Base-by-base conservation (phyloP, 2,329 filamentous ascomycete species). In the Pseudogymnoascus destructans region DNA sequence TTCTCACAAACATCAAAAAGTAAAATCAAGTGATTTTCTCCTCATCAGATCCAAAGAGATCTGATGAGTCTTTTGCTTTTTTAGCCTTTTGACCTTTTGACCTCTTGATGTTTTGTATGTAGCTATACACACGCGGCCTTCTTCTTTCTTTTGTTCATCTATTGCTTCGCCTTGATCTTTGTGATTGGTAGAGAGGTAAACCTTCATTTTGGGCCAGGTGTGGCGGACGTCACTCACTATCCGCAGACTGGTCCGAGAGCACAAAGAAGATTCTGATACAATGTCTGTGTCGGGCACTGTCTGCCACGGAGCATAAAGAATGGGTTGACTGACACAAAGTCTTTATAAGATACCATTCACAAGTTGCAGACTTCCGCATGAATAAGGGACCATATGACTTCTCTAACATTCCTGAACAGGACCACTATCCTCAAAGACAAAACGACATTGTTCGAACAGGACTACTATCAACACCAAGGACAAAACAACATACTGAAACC, bases 21-120 rank as follows among this genome's bases (percentile, higher is more conserved):
- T 52, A 52, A 52, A 30, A 30, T 52, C 42, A 52, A 17, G n/a
- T 52, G 42, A 52, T 52, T 52, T 52, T 52, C 42, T 49, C 42
- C 42, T 52, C 42, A 52, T 30, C n/a, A 30, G 42, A 52, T 52
- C 42, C 7, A 23, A 25, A 27, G 42, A 23, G 42, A 52, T 52
- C 42, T 30, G 23, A 52, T 52, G 42, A 52, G 42, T 52, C 42
- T 52, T 52, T 49, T 49, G 42, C 42, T 1, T 15, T 27, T 49
- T 49, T 49, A 23, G 27, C 42, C 42, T 27, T 25, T 27, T 49
- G 40, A 49, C 21, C 21, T 27, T 27, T 27, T 49, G 21, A 15
- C 5, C n/a, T 5, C 4, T 35, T 23, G 17, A 40, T 23, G 10
- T n/a, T 9, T 10, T 21, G 10, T 11, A 21, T 42, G 6, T 46